Conservation (phyloP, 176 grass and related monocot genomes). For the Avena sativa region DNA sequence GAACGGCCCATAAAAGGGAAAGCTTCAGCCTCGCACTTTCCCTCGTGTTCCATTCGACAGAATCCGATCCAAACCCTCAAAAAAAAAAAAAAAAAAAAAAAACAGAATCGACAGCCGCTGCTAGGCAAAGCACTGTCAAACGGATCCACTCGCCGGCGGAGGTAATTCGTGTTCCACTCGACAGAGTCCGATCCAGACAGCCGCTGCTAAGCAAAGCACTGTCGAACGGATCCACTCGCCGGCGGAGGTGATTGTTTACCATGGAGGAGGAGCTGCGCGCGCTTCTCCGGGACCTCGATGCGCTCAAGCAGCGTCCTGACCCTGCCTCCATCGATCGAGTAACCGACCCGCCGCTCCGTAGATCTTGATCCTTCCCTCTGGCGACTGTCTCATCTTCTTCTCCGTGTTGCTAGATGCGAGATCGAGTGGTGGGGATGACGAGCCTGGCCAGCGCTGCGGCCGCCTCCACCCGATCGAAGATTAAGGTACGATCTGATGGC, state of each 20-base stretch:
- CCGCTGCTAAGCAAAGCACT: not conserved
- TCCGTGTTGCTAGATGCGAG: conserved; percentile 57
- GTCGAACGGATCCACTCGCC: conserved; percentile 3
- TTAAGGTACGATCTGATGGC: conserved; percentile 62
- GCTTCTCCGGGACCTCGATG: conserved; percentile 68
- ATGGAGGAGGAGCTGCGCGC: conserved; percentile 77
- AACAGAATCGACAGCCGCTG: not conserved
- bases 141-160: conserved; percentile 28
- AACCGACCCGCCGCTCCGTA: not conserved
- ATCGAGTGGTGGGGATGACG: conserved; percentile 53
- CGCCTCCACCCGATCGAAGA: conserved; percentile 59
- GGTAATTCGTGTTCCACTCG: not conserved
- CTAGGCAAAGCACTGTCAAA: not conserved
- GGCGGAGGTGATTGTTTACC: conserved; percentile 4
- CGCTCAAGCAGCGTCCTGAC: conserved; percentile 60
- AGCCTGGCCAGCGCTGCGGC: conserved; percentile 14
- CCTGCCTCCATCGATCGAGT: conserved; percentile 61
- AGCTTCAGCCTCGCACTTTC: no score
- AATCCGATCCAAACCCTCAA: no score
- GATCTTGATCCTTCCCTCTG: conserved; percentile 33
- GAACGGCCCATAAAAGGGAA: no score
- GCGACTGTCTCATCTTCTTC: not conserved
- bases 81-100: no score
- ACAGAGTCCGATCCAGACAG: not conserved
- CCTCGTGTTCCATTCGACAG: no score